phyloP scores from a whole-genome alignment of 106 monocot genomes.

The Gastrodia elata region DNA sequence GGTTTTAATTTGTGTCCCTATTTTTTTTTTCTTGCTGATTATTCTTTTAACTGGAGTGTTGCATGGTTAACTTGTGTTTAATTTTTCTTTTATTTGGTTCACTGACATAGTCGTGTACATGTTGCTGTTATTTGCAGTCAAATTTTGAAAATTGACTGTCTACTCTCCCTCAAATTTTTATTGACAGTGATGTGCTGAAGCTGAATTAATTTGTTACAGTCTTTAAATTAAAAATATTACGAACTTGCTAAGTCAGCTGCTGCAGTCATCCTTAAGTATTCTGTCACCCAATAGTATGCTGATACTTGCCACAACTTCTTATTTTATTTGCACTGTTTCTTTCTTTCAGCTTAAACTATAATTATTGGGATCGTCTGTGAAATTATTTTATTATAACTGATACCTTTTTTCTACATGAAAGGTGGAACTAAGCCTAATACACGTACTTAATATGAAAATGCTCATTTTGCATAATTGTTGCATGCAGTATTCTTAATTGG shows the following conservation, averaged over 20 bases:
- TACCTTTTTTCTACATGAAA: not conserved
- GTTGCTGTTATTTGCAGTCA: not conserved
- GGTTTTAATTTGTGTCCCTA: not conserved
- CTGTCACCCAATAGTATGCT: not conserved
- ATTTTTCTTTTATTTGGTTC: not conserved
- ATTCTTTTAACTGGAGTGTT: not conserved
- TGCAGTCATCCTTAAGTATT: not conserved
- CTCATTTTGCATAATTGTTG: not conserved
- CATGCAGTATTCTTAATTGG: not conserved
- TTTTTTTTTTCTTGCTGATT: not conserved
- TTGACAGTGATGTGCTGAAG: not conserved
- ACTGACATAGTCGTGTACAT: not conserved
- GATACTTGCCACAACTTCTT: not conserved
- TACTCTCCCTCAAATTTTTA: not conserved
- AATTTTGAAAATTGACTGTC: not conserved
- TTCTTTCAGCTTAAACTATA: not conserved
- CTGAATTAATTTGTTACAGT: not conserved
- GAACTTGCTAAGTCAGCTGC: not conserved
- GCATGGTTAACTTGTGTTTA: not conserved
- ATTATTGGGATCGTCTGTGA: not conserved
- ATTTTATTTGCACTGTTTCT: not conserved
- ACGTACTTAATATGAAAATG: not conserved
- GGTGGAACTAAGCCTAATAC: not conserved
- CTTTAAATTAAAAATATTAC: not conserved
- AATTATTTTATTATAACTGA: not conserved